Evolutionary conservation across 768 basidiomycete genomes (phyloP), one percentile per base, ranked within the genome.

Genomic region (Macrolepiota fuliginosa): DNA sequence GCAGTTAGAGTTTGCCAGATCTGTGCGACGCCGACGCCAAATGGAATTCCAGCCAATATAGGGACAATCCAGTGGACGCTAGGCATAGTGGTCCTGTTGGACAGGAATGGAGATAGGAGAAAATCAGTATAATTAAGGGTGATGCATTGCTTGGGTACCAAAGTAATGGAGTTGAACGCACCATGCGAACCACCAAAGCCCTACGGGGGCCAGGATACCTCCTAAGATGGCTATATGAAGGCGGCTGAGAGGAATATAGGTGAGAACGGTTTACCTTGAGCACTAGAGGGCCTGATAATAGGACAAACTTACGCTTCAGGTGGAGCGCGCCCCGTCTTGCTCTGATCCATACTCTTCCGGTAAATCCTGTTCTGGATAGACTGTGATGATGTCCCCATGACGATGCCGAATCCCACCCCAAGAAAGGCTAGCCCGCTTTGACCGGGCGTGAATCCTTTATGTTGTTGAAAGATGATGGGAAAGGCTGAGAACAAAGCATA

Each of bases 181-280:
- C 86, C 86, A 88, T 45, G 87, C 85, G 70, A 89, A 88, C 83
- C 83, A 86, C 76, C 87, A 86, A 9, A 88, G 71, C 1, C 87
- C 85, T 52, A 83, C 71, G 1, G 87, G 87, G 32, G 83, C 70
- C 42, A 84, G 68, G 1, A 84, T 62, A 1, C 77, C 83, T 15
- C 84, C 86, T 22, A 83, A 42, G 66, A 85, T 83, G 40, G 82
- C 81, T 67, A 82, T 77, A 63, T 86, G 84, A 61, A 90, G 70
- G n/a, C 87, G 80, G 19, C 84, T 45, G 53, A 63, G 35, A 54
- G 62, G 37, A 12, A 12, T 4, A 12, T 4, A 32, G 29, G n/a
- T 46, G 22, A 54, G 32, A 45, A 36, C 42, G n/a, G 25, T 51
- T 22, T 3, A 22, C 2, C 15, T 11, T 40, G 27, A n/a, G 15